Evolutionary conservation across 306 rosid genomes (phyloP).

Genomic region (Inga laurina): DNA sequence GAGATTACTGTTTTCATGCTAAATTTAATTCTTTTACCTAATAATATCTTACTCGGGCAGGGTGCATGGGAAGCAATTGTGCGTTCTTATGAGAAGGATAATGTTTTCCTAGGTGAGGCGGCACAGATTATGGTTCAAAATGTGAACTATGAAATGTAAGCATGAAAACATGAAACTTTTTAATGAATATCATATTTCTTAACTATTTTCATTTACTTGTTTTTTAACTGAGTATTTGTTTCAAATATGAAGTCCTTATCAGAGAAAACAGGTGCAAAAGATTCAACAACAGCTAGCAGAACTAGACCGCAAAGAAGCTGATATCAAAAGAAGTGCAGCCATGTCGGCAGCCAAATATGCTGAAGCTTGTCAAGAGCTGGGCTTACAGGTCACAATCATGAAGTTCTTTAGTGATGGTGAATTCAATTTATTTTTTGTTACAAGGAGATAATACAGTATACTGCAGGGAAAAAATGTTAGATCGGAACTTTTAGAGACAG

Average conservation of each 20-base stretch:
- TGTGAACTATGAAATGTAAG: background rate
- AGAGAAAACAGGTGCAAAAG: constrained; percentile 92
- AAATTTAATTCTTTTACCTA: background rate
- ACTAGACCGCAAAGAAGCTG: constrained; percentile 92
- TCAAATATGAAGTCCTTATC: constrained; percentile 70
- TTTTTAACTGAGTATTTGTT: constrained; percentile 6
- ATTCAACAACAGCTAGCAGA: constrained; percentile 91
- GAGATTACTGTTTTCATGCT: background rate
- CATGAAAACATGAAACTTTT: background rate
- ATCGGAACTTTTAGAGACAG: background rate
- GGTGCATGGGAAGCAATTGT: constrained; percentile 12
- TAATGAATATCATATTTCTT: background rate
- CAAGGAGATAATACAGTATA: background rate
- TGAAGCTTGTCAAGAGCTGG: constrained; percentile 94
- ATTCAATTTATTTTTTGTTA: background rate
- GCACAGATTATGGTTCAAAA: constrained; percentile 10
- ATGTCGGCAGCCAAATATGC: constrained; percentile 74
- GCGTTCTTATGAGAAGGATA: background rate
- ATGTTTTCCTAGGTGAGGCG: background rate
- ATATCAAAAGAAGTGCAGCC: constrained; percentile 81
- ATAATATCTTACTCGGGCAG: background rate
- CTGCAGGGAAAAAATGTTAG: background rate
- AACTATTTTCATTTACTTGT: background rate
- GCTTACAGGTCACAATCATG: background rate
- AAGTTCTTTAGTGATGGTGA: background rate